Evolutionary conservation across 805 yeast species (phyloP), one percentile per base, ranked within the genome.

Genomic region (Candida sonorensis): DNA sequence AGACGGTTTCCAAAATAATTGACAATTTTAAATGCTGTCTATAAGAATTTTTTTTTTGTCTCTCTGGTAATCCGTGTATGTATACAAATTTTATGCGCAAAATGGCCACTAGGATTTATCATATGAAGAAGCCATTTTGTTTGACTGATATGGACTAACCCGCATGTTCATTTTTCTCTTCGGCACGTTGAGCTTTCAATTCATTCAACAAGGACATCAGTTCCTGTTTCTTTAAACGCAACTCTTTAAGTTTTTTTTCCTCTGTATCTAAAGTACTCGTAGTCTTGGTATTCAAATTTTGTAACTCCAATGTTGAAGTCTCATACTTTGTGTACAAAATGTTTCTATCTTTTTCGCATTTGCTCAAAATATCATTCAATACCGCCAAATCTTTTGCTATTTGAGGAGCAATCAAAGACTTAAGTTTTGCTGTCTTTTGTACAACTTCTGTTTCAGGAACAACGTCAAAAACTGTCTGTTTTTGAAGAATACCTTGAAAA

Each of bases 391-490:
- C 48, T 6, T 42, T 43, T 5, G 48, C 35, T 10, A 72, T 50
- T 35, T 68, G 64, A 2, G 77, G 77, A 23, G 59, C 61, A 4
- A 67, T 50, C 19, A 63, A 64, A 10, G 45, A 41, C 27, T 55
- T 53, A 27, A 69, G 49, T 10, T 54, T 46, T 23, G 50, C 51
- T 30, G 62, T 62, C 13, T 72, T 71, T 26, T 52, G 59, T 7
- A 48, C 53, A 17, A 72, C 46, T 33, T 71, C 75, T 34, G 54
- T 50, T 39, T 70, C 75, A 0, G 77, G 74, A 0, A 72, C 64
- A 10, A 72, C 49, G 5, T 72, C 73, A 51, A 70, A 73, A 15
- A 71, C 69, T 22, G 66, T 59, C 26, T 57, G 55, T 6, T 73
- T 68, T 13, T 54, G 44, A n/a, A 73, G 53, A 6, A 71, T 62